Evolutionary conservation across 305 asterid genomes (phyloP), one percentile per base, ranked within the genome.

Genomic region (Coffea humblotiana): DNA sequence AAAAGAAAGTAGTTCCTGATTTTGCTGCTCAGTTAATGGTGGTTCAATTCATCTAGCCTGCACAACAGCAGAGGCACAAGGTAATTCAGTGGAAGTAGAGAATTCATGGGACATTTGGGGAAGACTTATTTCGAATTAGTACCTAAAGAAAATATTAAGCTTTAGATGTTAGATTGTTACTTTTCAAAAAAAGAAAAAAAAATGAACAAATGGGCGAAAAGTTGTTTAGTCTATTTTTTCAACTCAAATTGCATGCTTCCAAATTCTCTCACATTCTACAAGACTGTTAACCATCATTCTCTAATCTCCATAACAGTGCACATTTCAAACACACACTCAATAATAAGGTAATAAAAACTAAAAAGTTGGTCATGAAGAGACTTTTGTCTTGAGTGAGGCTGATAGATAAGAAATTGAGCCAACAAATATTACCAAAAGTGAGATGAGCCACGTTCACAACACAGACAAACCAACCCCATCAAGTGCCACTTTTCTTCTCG

Each of bases 301-400:
- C 76, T 49, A 49, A 72, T 72, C 63, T 72, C 54, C 32, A 65
- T 29, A 47, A 4, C n/a, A 19, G 35, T 2, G 43, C 72, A 43
- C 40, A 72, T 66, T 73, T 14, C 72, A 63, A 9, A 32, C 66
- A 78, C 79, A 73, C 61, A 32, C 71, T 65, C 80, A 85, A 84
- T 74, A 74, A 81, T 84, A 79, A 73, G 91, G 92, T 70, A 85
- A 88, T 88, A 89, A 90, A 32, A 91, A 76, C 85, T 89, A 52
- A 81, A 89, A 92, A 92, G 94, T 83, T 74, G 84, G 82, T 64
- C 81, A 85, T 78, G 84, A 82, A 43, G 18, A 75, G 79, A 84
- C 76, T 83, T 86, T 82, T 84, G 88, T 89, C 85, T 85, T 79
- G 87, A 85, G 82, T 72, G 88, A 89, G 88, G 76, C 89, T 77